Percentiles rank a stretch among this genome's conserved stretches.
phyloP scores from a whole-genome alignment of 352 stramenopile species.

The Pythium aphanidermatum region DNA sequence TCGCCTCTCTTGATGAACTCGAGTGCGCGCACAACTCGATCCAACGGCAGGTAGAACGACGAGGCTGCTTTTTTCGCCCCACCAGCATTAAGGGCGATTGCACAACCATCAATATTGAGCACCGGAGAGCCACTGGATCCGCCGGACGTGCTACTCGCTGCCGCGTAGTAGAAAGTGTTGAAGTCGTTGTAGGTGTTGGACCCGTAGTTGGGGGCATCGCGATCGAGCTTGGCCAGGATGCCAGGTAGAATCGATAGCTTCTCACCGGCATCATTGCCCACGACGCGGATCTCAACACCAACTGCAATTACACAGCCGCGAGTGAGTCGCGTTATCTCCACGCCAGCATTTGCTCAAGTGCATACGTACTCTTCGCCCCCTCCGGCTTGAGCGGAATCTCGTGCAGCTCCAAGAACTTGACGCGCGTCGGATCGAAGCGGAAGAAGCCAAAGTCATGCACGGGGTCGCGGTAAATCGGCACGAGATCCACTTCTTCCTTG shows the following conservation, averaged over 20 bases:
- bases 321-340: no score
- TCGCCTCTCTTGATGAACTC: slow-evolving; percentile 48
- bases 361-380: slow-evolving; percentile 61
- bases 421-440: slow-evolving; percentile 80
- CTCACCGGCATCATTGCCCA: slow-evolving; percentile 90
- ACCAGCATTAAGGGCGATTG: slow-evolving; percentile 89
- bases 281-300: slow-evolving; percentile 87
- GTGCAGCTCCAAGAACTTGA: slow-evolving; percentile 83
- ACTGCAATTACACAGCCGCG: slow-evolving; percentile 41
- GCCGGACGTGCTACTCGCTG: slow-evolving; percentile 82
- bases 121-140: slow-evolving; percentile 88
- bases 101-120: slow-evolving; percentile 81
- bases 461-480: slow-evolving; percentile 87
- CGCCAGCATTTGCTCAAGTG: no score
- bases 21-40: slow-evolving; percentile 80
- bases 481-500: slow-evolving; percentile 90
- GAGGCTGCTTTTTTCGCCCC: slow-evolving; percentile 84
- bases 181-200: slow-evolving; percentile 88
- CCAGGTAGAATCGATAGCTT: slow-evolving; percentile 89
- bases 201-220: slow-evolving; percentile 86
- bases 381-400: slow-evolving; percentile 87
- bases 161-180: slow-evolving; percentile 91
- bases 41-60: slow-evolving; percentile 88
- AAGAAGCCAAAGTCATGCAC: slow-evolving; percentile 93
- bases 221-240: slow-evolving; percentile 88